Conservation (phyloP, 148 eudicot genomes). For the Dianthus caryophyllus region DNA sequence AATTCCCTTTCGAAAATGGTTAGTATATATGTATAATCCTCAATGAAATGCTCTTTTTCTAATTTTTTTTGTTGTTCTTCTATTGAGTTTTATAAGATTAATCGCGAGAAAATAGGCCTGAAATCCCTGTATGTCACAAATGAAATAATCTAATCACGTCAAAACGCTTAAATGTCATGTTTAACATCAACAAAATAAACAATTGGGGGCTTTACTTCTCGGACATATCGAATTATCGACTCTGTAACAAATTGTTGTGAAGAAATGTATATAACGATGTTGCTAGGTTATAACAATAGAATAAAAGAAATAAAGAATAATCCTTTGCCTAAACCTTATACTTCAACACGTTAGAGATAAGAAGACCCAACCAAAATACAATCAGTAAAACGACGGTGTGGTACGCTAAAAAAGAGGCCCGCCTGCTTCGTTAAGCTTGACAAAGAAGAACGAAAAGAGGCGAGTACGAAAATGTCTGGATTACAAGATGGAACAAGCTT, state of each 20-base stretch:
- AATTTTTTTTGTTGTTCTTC: no score
- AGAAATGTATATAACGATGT: slow-evolving; percentile 21
- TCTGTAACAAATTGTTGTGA: slow-evolving; percentile 19
- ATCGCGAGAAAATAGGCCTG: no score
- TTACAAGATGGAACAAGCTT: slow-evolving; percentile 43
- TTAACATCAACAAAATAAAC: not conserved
- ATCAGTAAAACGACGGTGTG: slow-evolving; percentile 26
- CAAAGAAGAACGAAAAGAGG: slow-evolving; percentile 10
- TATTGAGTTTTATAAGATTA: no score
- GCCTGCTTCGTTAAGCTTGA: slow-evolving; percentile 47
- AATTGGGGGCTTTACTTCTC: not conserved
- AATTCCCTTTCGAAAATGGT: no score
- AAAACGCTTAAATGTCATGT: slow-evolving; percentile 2
- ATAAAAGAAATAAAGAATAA: not conserved
- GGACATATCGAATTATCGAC: not conserved
- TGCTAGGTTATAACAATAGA: slow-evolving; percentile 8
- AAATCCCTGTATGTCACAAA: not conserved
- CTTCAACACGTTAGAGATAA: slow-evolving; percentile 30
- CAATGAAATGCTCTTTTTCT: no score
- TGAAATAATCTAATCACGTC: slow-evolving; percentile 16
- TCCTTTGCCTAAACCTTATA: slow-evolving; percentile 32
- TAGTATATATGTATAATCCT: no score
- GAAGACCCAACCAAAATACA: slow-evolving; percentile 43
- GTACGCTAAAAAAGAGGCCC: slow-evolving; percentile 31
- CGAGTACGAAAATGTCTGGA: slow-evolving; percentile 12